These are phyloP conservation scores for Quercus phellos DNA, from an alignment of 331 rosid genomes.

Conservation along the genomic window DNA sequence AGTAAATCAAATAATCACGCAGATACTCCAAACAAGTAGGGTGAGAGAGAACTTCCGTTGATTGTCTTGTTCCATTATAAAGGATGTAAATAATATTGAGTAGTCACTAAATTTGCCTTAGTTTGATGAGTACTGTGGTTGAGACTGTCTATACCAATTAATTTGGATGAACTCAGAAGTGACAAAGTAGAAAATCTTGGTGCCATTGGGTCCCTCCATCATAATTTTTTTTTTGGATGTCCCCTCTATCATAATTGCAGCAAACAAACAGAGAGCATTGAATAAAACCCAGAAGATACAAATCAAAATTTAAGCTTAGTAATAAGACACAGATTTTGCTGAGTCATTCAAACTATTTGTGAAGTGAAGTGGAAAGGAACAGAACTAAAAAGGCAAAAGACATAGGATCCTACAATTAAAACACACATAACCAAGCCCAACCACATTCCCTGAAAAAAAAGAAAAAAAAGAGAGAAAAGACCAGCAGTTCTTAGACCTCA, in stretches of 20 bases:
- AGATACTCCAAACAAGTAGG: neutral
- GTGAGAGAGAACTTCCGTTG: neutral
- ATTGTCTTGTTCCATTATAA: neutral
- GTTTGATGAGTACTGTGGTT: constrained; percentile 1
- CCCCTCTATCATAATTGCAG: constrained; percentile 19
- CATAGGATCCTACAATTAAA: constrained; percentile 56
- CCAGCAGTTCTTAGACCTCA: constrained; percentile 12
- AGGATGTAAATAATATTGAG: neutral
- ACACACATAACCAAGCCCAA: constrained; percentile 32
- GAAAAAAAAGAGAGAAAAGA: neutral
- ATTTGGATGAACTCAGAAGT: constrained; percentile 17
- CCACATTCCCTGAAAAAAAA: constrained; percentile 6
- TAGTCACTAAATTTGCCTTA: constrained; percentile 5
- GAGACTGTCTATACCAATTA: neutral
- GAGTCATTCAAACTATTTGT: constrained; percentile 22
- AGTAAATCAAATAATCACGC: neutral
- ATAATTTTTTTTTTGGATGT: too few species aligned
- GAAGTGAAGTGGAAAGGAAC: constrained; percentile 17
- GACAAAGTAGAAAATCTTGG: constrained; percentile 29
- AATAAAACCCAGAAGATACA: constrained; percentile 17
- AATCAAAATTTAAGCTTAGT: constrained; percentile 15
- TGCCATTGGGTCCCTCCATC: constrained; percentile 26
- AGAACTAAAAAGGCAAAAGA: constrained; percentile 19
- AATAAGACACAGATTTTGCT: constrained; percentile 14
- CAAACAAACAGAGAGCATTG: constrained; percentile 16